These are phyloP conservation scores for Diaporthe vaccinii DNA, from an alignment of 2,329 filamentous ascomycete species.

Conservation along the genomic window DNA sequence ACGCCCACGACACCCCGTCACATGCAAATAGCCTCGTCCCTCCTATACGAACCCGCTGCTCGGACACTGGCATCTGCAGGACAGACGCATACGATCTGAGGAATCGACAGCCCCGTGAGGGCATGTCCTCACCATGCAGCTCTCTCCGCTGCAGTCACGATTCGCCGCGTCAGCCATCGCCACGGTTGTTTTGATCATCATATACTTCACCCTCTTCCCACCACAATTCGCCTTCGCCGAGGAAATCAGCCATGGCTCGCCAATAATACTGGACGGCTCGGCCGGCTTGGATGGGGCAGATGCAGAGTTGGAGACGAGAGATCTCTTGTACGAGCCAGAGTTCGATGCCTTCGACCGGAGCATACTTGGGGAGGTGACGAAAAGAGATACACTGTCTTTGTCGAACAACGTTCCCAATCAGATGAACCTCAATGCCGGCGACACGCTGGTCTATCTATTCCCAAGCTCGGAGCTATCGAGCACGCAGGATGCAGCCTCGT, in stretches of 20 bases:
- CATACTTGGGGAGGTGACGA: conserved; percentile 71
- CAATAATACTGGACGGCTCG: conserved; percentile 45
- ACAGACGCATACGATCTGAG: conserved; percentile 6
- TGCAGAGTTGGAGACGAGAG: conserved; percentile 45
- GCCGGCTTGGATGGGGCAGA: conserved; percentile 37
- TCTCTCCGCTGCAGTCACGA: conserved; percentile 79
- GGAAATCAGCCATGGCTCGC: conserved; percentile 56
- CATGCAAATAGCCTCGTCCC: not conserved
- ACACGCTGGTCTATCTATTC: conserved; percentile 75
- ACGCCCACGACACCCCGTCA: not conserved
- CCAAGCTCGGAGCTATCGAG: conserved; percentile 67
- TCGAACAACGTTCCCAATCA: conserved; percentile 75
- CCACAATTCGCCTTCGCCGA: conserved; percentile 73
- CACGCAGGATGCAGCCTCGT: conserved; percentile 43
- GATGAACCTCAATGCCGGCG: conserved; percentile 73
- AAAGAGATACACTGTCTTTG: conserved; percentile 59
- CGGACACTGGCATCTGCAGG: conserved; percentile 5
- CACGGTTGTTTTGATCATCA: conserved; percentile 68
- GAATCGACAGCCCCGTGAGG: conserved; percentile 53
- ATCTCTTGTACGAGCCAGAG: conserved; percentile 66
- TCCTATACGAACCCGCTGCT: not conserved
- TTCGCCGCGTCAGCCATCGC: conserved; percentile 76
- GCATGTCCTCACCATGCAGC: conserved; percentile 65
- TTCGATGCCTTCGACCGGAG: conserved; percentile 73
- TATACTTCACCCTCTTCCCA: conserved; percentile 73